Evolutionary conservation across 83 land plant species (phyloP), one percentile per base, ranked within the genome.

Genomic region (Isoetes engelmannii): DNA sequence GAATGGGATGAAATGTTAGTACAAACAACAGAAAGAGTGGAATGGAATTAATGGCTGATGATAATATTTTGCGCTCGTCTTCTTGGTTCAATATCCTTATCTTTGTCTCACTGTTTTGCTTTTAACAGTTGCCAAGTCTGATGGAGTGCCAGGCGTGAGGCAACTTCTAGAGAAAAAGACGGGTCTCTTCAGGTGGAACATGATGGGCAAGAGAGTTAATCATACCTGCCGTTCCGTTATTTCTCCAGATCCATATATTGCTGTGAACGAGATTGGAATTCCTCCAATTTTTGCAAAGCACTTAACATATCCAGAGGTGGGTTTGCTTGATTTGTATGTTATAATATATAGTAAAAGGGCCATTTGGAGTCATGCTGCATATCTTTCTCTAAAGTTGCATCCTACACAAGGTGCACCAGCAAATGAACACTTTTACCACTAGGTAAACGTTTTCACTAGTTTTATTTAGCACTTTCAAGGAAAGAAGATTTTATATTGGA

Each of bases 201-300:
- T 93, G 92, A 93, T 93, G 98, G 98, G 98, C 19, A 93, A 93
- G 76, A 85, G 98, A 61, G 98, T 92, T 51, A 92, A 92, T 72
- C 86, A 68, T 83, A 87, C 98, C 6, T 92, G 98, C 54, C 87
- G 98, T 5, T 89, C 98, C 41, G 98, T 93, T 47, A 93, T 93
- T 47, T 93, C 98, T 45, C 98, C 98, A 57, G 98, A 93, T 77
- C 98, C 98, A 28, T 93, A 87, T 69, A 75, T 93, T 44, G 87
- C 92, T 15, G 98, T 93, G 5, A 90, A 93, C 81, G 98, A 93
- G 77, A 93, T 93, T 73, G 98, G 98, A 8, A 83, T 93, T 68
- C 98, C 98, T 43, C 98, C 96, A 17, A 76, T 82, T 65, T 93
- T 93, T 75, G 98, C 98, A 28, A 59, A 81, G 48, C 84, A 80